Conservation (phyloP, 1,284 basidiomycete species). For the Ustilago crameri region DNA sequence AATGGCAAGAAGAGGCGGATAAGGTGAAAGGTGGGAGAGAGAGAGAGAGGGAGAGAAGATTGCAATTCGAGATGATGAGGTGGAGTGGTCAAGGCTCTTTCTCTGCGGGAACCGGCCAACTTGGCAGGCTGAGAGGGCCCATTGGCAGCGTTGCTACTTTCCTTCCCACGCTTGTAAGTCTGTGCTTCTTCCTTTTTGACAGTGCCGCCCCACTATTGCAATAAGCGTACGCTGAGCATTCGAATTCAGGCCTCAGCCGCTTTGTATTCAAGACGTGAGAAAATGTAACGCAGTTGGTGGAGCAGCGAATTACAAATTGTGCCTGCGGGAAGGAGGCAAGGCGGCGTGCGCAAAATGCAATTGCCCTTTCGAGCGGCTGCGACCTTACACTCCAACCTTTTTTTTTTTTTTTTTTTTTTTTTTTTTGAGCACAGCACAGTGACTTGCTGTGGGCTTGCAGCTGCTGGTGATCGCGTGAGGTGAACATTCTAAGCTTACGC, state of each 20-base stretch:
- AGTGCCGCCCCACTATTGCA: background rate
- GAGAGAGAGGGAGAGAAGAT: background rate
- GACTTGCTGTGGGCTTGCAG: background rate
- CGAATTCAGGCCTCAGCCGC: background rate
- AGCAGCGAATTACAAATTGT: constrained; percentile 1
- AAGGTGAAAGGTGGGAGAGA: constrained; percentile 3
- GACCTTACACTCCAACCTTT: no score
- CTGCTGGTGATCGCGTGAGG: constrained; percentile 8
- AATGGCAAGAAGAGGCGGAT: constrained; percentile 1
- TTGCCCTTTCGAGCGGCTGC: no score
- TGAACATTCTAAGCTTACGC: background rate
- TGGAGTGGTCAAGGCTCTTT: constrained; percentile 11
- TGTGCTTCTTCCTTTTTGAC: background rate
- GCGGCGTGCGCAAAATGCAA: background rate
- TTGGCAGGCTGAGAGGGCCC: no score
- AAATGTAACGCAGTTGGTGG: background rate
- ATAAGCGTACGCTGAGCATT: constrained; percentile 1
- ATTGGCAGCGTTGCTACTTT: background rate
- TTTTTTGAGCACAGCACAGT: no score
- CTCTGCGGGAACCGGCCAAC: no score
- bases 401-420: no score
- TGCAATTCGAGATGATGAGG: constrained; percentile 13
- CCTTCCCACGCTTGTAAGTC: background rate
- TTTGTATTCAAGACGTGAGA: background rate
- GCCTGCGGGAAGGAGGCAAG: background rate